These are phyloP conservation scores for Talaromyces sp. DNA, from an alignment of 2,329 filamentous ascomycete species.

Conservation along the genomic window DNA sequence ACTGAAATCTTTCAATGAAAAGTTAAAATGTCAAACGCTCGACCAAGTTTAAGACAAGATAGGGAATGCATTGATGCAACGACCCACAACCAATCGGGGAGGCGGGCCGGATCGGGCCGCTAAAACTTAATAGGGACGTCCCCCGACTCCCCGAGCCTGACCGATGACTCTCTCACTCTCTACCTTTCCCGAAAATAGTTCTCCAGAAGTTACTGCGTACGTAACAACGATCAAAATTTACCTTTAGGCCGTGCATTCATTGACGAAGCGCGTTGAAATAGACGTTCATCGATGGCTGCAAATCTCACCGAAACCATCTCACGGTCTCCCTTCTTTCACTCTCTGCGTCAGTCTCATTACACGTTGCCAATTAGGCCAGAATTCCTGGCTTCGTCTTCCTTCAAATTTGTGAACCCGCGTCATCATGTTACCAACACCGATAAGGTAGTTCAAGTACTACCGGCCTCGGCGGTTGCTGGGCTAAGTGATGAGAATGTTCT, in stretches of 20 bases:
- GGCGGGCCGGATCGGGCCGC: neutral
- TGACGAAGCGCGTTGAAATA: neutral
- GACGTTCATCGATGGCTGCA: neutral
- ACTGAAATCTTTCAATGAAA: neutral
- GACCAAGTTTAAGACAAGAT: neutral
- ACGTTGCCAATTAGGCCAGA: conserved; percentile 12
- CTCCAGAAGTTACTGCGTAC: neutral
- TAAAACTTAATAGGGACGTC: neutral
- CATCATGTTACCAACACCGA: conserved; percentile 19
- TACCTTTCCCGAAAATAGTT: neutral
- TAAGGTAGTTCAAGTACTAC: conserved; percentile 18
- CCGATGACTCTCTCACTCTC: neutral
- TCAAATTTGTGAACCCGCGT: conserved; percentile 20
- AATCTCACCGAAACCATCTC: neutral
- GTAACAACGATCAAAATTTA: neutral
- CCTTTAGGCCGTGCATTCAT: neutral
- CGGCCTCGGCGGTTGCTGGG: conserved; percentile 15
- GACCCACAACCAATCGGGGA: conserved; percentile 1
- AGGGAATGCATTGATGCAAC: neutral
- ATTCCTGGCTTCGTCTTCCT: conserved; percentile 19
- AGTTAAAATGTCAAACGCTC: neutral
- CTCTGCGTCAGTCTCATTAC: conserved; percentile 18
- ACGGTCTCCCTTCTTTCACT: conserved; percentile 17
- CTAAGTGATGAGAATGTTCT: conserved; percentile 21
- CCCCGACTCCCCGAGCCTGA: neutral